Conservation (phyloP, 169 alveolate species). For the Eimeria maxima region DNA sequence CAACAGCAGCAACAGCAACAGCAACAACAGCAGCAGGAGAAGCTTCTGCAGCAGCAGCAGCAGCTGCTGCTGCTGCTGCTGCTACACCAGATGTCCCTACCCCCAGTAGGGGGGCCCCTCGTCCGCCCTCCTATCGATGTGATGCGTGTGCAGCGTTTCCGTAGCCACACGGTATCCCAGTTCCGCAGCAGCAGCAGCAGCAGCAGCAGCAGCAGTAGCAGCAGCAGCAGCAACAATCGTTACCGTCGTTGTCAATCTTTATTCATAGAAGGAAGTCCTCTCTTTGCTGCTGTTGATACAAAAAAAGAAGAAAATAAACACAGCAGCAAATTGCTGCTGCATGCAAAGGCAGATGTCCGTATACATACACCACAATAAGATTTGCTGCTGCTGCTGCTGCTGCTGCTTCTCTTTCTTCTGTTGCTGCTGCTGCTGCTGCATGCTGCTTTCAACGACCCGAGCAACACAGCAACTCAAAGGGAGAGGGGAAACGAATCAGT, state of each 20-base stretch:
- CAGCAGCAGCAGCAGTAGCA: slow-evolving; percentile 37
- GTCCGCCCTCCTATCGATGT: not conserved
- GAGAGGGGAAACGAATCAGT: too few relatives aligned
- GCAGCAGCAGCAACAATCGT: not conserved
- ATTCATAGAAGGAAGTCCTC: not conserved
- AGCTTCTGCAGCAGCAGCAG: too few relatives aligned
- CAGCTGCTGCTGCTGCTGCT: slow-evolving; percentile 35
- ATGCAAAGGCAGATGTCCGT: not conserved
- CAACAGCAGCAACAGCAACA: slow-evolving; percentile 9
- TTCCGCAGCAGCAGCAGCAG: not conserved
- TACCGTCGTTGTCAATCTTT: not conserved
- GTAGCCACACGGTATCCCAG: not conserved
- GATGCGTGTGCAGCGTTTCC: not conserved
- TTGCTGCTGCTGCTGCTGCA: too few relatives aligned
- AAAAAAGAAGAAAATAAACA: not conserved
- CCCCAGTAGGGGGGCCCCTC: slow-evolving; percentile 1
- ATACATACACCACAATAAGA: not conserved
- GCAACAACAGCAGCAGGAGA: not conserved
- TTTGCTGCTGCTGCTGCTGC: too few relatives aligned
- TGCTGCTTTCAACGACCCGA: too few relatives aligned
- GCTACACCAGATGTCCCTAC: not conserved
- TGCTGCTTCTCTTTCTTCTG: too few relatives aligned
- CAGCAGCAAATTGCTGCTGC: not conserved
- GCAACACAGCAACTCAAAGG: too few relatives aligned
- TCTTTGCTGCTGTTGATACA: not conserved